phyloP scores from a whole-genome alignment of 176 grass and related monocot genomes.

The Pontederia paniculata region DNA sequence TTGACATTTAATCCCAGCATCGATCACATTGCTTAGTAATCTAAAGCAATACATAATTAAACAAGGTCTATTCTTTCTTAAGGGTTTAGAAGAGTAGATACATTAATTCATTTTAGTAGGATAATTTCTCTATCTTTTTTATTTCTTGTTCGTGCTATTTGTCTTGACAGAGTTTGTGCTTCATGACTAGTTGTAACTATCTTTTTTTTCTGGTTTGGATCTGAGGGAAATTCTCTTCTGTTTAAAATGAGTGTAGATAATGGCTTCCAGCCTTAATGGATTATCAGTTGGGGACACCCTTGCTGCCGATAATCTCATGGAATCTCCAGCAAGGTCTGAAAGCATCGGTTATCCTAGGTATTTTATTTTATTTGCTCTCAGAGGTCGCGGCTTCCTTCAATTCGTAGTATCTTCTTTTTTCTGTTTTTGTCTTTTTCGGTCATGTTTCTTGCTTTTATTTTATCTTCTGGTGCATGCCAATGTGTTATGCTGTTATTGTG shows the following conservation, averaged over 20 bases:
- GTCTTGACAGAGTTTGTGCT: not conserved
- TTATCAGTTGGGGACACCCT: conserved; percentile 78
- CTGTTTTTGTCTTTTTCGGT: not conserved
- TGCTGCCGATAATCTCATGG: conserved; percentile 66
- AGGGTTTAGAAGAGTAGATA: no score
- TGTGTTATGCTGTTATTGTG: no score
- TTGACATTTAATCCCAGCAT: no score
- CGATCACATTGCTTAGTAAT: no score
- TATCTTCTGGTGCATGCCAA: no score
- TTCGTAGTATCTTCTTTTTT: not conserved
- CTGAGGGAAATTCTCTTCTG: not conserved
- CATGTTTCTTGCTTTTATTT: no score
- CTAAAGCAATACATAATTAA: no score
- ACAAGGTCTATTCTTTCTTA: no score
- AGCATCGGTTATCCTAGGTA: conserved; percentile 43
- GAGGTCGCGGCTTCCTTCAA: not conserved
- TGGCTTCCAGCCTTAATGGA: conserved; percentile 79
- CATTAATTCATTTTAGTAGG: no score
- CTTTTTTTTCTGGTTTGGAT: not conserved
- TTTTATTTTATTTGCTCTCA: not conserved
- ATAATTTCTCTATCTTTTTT: no score
- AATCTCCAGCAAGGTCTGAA: conserved; percentile 76
- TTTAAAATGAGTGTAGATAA: conserved; percentile 37
- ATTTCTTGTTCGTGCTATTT: no score
- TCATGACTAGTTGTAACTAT: not conserved